These are phyloP conservation scores for Dothiorella sarmentorum DNA, from an alignment of 2,329 filamentous ascomycete species.

Conservation along the genomic window DNA sequence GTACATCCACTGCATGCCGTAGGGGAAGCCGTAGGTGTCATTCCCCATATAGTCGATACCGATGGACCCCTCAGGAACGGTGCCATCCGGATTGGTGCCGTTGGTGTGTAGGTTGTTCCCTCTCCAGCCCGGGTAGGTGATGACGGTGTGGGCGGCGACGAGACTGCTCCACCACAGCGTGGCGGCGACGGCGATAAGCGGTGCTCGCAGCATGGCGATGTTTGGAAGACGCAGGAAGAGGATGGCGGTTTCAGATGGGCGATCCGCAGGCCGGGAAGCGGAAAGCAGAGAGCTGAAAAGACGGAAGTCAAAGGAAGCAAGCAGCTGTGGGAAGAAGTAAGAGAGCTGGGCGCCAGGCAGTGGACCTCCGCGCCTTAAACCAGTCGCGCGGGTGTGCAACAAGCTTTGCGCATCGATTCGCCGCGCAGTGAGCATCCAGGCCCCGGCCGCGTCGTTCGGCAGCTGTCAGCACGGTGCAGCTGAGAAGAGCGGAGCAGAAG, in stretches of 20 bases:
- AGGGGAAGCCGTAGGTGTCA: conserved; percentile 60
- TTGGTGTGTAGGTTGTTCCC: conserved; percentile 82
- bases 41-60: conserved; percentile 41
- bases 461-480: conserved; percentile 17
- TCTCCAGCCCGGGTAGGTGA: conserved; percentile 82
- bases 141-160: conserved; percentile 70
- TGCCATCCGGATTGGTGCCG: conserved; percentile 50
- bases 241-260: neutral
- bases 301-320: no score
- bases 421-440: conserved; percentile 6
- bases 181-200: conserved; percentile 5
- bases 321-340: conserved; percentile 11
- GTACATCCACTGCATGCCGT: conserved; percentile 94
- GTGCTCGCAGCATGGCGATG: neutral
- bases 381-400: conserved; percentile 5
- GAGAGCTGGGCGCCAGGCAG: conserved; percentile 12
- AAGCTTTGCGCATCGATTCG: conserved; percentile 18
- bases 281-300: neutral
- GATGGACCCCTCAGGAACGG: conserved; percentile 40
- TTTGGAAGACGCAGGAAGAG: neutral
- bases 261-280: neutral
- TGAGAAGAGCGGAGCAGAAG: conserved; percentile 5
- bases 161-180: conserved; percentile 36
- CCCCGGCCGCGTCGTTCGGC: conserved; percentile 5
- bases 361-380: conserved; percentile 13